phyloP scores from a whole-genome alignment of 2,329 filamentous ascomycete genomes.

The Hypocreales sp. region DNA sequence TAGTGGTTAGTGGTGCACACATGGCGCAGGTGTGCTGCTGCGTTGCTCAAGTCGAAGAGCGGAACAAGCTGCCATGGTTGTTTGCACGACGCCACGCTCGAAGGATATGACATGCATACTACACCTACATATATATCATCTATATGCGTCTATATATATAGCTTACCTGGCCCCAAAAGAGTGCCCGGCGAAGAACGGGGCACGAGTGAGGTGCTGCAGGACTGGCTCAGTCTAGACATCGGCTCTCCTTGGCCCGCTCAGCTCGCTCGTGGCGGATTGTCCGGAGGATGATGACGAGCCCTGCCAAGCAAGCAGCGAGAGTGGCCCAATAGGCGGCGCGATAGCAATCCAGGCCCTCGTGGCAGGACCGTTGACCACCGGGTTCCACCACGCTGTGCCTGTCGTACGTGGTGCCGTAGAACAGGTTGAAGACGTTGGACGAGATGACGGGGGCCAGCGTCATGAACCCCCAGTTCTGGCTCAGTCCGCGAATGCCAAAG shows the following conservation, averaged over 20 bases:
- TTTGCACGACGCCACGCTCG: too few species aligned
- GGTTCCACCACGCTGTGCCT: conserved; percentile 54
- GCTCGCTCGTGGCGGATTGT: conserved; percentile 46
- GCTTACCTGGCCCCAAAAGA: too few species aligned
- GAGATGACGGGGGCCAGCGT: conserved; percentile 76
- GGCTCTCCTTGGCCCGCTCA: conserved; percentile 19
- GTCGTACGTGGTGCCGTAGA: conserved; percentile 79
- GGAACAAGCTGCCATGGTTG: too few species aligned
- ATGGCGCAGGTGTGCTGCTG: too few species aligned
- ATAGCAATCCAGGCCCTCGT: conserved; percentile 69
- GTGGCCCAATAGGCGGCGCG: conserved; percentile 67
- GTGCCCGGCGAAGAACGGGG: too few species aligned
- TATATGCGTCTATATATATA: too few species aligned
- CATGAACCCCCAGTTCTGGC: conserved; percentile 94
- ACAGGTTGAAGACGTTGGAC: conserved; percentile 83
- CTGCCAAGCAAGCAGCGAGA: conserved; percentile 52
- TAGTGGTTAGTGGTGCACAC: too few species aligned
- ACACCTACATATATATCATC: too few species aligned
- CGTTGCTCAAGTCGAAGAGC: too few species aligned
- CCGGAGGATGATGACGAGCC: conserved; percentile 54
- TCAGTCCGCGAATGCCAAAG: conserved; percentile 79
- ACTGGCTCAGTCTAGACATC: too few species aligned
- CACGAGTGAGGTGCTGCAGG: too few species aligned
- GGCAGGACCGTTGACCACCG: conserved; percentile 58
- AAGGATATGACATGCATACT: too few species aligned